phyloP scores from a whole-genome alignment of 768 basidiomycete species.

The Sarcomyxa edulis region DNA sequence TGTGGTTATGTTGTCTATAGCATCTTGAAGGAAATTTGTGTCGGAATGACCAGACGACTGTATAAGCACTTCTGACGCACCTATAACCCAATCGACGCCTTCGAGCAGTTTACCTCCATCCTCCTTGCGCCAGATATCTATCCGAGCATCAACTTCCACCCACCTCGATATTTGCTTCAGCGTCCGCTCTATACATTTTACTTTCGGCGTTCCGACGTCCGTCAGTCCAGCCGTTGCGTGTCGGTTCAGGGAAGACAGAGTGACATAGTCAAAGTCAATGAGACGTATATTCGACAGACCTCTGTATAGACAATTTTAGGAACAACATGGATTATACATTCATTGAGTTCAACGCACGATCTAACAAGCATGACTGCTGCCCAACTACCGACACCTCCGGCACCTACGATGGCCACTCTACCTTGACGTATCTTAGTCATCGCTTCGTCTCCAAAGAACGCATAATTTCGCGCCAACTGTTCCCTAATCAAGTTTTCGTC shows the following conservation, averaged over 20 bases:
- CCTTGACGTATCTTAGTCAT: conserved; percentile 75
- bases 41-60: conserved; percentile 5
- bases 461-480: conserved; percentile 89
- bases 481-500: conserved; percentile 83
- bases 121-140: conserved; percentile 86
- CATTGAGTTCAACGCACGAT: conserved; percentile 61
- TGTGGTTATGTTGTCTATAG: conserved; percentile 95
- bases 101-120: conserved; percentile 69
- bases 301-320: conserved; percentile 34
- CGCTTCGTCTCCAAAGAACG: conserved; percentile 87
- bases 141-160: conserved; percentile 78
- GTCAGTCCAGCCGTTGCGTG: conserved; percentile 86
- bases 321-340: background rate
- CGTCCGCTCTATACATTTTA: conserved; percentile 64
- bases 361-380: conserved; percentile 89
- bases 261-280: conserved; percentile 96
- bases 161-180: conserved; percentile 76
- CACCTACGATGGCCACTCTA: conserved; percentile 85
- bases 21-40: conserved; percentile 54
- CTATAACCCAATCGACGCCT: conserved; percentile 92
- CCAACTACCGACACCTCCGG: conserved; percentile 97
- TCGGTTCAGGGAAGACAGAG: conserved; percentile 89
- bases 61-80: conserved; percentile 30
- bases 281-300: conserved; percentile 74
- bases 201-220: conserved; percentile 94